A percentile compares a stretch with the other conserved stretches of the same genome.
These are phyloP conservation scores for Lentinus brumalis DNA, from an alignment of 768 basidiomycete species.

Conservation along the genomic window DNA sequence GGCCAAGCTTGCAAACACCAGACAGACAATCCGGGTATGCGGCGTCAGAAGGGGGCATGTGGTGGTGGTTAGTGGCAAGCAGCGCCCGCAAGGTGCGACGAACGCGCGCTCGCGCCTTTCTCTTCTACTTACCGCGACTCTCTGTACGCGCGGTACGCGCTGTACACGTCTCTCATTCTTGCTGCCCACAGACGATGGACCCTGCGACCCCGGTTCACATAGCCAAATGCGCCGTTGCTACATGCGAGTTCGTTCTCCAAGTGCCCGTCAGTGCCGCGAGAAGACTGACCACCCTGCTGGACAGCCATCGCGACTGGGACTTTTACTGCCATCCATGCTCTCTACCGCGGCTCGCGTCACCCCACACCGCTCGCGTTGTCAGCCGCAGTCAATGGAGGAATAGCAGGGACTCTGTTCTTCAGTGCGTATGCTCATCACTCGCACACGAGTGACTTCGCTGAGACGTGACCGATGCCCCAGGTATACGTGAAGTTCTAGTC, in stretches of 20 bases:
- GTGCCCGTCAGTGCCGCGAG: slow-evolving; percentile 3
- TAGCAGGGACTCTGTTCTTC: slow-evolving; percentile 78
- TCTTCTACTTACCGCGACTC: too few relatives aligned
- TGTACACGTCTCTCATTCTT: not conserved
- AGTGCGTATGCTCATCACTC: slow-evolving; percentile 45
- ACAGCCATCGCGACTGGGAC: slow-evolving; percentile 60
- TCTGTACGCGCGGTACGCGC: too few relatives aligned
- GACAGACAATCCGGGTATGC: too few relatives aligned
- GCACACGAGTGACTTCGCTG: not conserved
- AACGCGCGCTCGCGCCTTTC: too few relatives aligned
- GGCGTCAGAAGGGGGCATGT: too few relatives aligned
- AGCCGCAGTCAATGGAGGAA: slow-evolving; percentile 70
- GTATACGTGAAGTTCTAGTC: slow-evolving; percentile 74
- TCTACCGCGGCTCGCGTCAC: slow-evolving; percentile 51
- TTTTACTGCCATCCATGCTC: slow-evolving; percentile 44
- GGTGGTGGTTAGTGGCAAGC: too few relatives aligned
- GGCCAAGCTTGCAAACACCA: not conserved
- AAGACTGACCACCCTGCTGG: slow-evolving; percentile 29
- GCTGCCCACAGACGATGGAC: slow-evolving; percentile 24
- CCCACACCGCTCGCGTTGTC: slow-evolving; percentile 50
- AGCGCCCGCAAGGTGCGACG: too few relatives aligned
- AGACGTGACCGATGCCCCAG: slow-evolving; percentile 38
- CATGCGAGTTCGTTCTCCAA: slow-evolving; percentile 79
- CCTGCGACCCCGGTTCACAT: slow-evolving; percentile 43
- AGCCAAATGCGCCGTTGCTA: slow-evolving; percentile 57